Evolutionary conservation across 345 rosid genomes (phyloP).

Genomic region (Eucalyptus regnans): DNA sequence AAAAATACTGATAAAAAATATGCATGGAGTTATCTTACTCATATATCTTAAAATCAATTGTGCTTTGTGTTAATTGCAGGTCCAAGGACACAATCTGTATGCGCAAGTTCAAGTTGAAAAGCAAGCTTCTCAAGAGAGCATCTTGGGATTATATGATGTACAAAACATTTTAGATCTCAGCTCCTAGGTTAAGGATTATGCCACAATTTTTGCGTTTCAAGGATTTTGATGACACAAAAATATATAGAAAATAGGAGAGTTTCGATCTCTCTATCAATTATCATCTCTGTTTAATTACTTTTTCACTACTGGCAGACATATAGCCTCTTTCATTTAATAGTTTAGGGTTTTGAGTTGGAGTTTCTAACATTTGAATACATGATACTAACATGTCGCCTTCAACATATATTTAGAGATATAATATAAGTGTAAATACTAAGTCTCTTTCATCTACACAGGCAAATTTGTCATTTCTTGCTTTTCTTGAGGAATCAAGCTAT

Average conservation of each 20-base stretch:
- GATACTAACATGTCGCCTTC: not conserved
- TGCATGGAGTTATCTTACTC: too few species aligned
- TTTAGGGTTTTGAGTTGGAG: not conserved
- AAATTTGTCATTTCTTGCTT: not conserved
- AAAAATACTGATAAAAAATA: not conserved
- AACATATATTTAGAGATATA: not conserved
- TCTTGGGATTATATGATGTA: constrained; percentile 3
- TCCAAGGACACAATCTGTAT: constrained; percentile 16
- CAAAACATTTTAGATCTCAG: constrained; percentile 3
- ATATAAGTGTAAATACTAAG: not conserved
- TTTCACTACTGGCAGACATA: not conserved
- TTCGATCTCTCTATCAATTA: not conserved
- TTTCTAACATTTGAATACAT: accelerated
- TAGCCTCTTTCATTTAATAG: not conserved
- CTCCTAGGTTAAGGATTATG: not conserved
- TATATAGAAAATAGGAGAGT: not conserved
- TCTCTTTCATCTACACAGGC: accelerated
- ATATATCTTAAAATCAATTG: too few species aligned
- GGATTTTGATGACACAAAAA: not conserved
- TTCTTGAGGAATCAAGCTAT: not conserved
- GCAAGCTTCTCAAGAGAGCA: not conserved
- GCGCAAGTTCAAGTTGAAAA: constrained; percentile 13
- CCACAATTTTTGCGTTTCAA: not conserved
- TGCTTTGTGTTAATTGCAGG: not conserved
- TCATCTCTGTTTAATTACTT: not conserved